Conservation (phyloP, 1,284 basidiomycete genomes). For the Apiotrichum mycotoxinovorans region DNA sequence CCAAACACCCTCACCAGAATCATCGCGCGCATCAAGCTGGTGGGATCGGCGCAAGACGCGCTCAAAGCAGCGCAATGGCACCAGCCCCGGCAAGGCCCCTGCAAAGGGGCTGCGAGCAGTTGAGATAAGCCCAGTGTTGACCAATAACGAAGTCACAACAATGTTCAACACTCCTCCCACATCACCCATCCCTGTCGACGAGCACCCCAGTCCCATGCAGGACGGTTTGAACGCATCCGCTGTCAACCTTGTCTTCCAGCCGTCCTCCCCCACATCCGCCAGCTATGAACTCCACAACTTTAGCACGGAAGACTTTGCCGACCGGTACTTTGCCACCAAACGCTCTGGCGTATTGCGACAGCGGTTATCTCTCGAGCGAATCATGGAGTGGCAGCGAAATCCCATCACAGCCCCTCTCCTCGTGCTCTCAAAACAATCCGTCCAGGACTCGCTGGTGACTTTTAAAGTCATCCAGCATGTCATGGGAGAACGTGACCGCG, state of each 20-base stretch:
- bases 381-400: conserved; percentile 84
- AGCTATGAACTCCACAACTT: conserved; percentile 51
- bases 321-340: conserved; percentile 82
- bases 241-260: conserved; percentile 22
- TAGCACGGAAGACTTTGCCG: conserved; percentile 74
- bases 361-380: conserved; percentile 67
- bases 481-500: conserved; percentile 80
- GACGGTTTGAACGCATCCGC: neutral
- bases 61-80: conserved; percentile 1
- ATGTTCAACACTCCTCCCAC: conserved; percentile 3
- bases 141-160: neutral
- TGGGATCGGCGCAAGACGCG: conserved; percentile 16
- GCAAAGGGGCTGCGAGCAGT: neutral
- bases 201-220: neutral
- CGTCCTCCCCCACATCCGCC: conserved; percentile 14
- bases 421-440: conserved; percentile 58
- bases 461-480: conserved; percentile 86
- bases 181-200: conserved; percentile 9
- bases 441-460: conserved; percentile 71
- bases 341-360: conserved; percentile 71
- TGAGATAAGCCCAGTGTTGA: neutral
- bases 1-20: neutral
- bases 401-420: conserved; percentile 71
- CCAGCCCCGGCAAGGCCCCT: neutral
- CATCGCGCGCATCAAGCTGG: conserved; percentile 5